Evolutionary conservation across 1,284 basidiomycete genomes (phyloP), one percentile per base, ranked within the genome.

Genomic region (Vanrija sp.): DNA sequence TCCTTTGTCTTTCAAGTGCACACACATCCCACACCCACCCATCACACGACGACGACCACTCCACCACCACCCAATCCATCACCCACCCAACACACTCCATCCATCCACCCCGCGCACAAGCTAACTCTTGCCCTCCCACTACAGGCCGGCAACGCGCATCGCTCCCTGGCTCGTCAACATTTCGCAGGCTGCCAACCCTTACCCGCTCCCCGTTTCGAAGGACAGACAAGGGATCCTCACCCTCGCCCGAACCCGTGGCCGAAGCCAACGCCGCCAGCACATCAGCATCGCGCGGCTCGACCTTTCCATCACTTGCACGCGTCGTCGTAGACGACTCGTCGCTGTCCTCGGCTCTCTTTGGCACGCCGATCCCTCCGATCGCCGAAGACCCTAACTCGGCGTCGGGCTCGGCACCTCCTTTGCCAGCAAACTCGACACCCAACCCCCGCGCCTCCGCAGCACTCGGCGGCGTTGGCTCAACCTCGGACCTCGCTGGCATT

Each of bases 161-260:
- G 19, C 44, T 67, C 18, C 62, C 68, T 2, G 51, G 59, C 41
- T 66, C 67, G 5, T 64, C 63, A 6, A 68, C 67, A 4, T 67
- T 69, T 27, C 60, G 67, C 31, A 57, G 66, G 23, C 57, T 71
- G 12, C 69, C 67, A 4, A 60, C 56, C 22, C 57, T 68, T 19
- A 60, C 61, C 8, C 54, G 62, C 47, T 66, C 63, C 31, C 65
- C 69, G 7, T 71, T 71, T 47, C 56, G 62, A 15, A 57, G 63
- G 12, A 47, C 54, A 41, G 67, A 71, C 44, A 69, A 68, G 48
- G 20, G 24, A 19, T 22, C 47, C 38, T 49, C 47, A 10, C n/a
- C 25, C 20, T 31, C 52, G 25, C 36, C 47, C 3, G 31, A 35
- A 14, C 43, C 41, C 18, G 14, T 22, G 22, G 47, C 41, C 15